Evolutionary conservation across 73 alveolate genomes (phyloP).

Genomic region (Tetrahymena elliotti): DNA sequence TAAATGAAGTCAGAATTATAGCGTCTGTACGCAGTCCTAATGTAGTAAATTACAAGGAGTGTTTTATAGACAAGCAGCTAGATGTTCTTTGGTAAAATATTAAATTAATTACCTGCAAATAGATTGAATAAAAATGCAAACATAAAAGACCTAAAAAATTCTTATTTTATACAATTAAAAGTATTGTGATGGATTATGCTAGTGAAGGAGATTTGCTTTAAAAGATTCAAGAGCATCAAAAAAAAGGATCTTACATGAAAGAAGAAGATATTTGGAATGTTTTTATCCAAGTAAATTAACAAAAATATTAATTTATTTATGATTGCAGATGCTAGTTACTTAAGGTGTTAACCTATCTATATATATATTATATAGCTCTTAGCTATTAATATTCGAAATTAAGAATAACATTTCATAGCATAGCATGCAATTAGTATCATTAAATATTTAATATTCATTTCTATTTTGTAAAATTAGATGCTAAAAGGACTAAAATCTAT

Average conservation of each 20-base stretch:
- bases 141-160: neutral
- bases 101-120: neutral
- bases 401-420: neutral
- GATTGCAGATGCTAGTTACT: neutral
- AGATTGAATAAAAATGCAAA: neutral
- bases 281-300: constrained; percentile 50
- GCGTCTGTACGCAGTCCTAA: constrained; percentile 69
- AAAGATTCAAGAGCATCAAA: constrained; percentile 40
- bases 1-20: constrained; percentile 75
- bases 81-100: constrained; percentile 55
- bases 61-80: constrained; percentile 56
- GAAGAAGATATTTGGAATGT: constrained; percentile 70
- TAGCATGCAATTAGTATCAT: neutral
- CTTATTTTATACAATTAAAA: neutral
- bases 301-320: too few relatives aligned
- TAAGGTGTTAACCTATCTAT: neutral
- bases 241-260: constrained; percentile 28
- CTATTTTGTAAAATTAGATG: constrained; percentile 28
- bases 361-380: neutral
- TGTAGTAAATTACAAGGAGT: constrained; percentile 66
- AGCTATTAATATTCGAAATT: neutral
- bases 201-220: constrained; percentile 71
- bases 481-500: constrained; percentile 59
- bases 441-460: neutral
- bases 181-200: constrained; percentile 84